Evolutionary conservation across 2,329 filamentous ascomycete species (phyloP), one percentile per base, ranked within the genome.

Genomic region (Lanzia echinophila): DNA sequence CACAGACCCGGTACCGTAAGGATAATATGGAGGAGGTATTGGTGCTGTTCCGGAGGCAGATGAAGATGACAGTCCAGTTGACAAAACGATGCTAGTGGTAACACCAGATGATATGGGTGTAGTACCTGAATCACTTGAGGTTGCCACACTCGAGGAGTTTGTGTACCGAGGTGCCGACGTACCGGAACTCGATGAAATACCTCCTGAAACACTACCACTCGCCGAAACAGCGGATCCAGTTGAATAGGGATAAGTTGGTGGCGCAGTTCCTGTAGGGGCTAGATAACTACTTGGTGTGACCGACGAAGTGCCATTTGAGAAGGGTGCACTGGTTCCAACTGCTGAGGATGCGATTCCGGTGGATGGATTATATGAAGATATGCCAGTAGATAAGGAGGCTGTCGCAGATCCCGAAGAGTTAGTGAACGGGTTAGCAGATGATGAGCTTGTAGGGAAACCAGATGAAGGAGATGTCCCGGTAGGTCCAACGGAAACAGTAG

Each of bases 151-250:
- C 4, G 36, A 53, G 2, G 54, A 46, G 24, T 48, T 52, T 20
- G 36, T 34, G 22, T 55, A 52, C 3, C 36, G 22, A 52, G 53
- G 33, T 19, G 42, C 24, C 3, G 53, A 55, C 11, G 19, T n/a
- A 44, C 20, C 38, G 7, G 39, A 38, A 11, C 28, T 33, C 24
- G 20, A 31, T 13, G 36, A 42, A n/a, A 51, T 17, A 2, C 43
- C 31, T 10, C 28, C 48, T 15, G 53, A 52, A 24, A 53, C 19
- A 34, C 48, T 42, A 22, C 53, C 53, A 28, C 34, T 47, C 19
- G 45, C 22, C 15, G 34, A 53, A 48, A 53, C 32, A 3, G 43
- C 19, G 3, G 36, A 48, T 10, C 44, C 50, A 4, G 43, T 39
- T 15, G 20, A 34, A 24, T 39, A 47, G 13, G 50, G 15, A 22